phyloP scores from a whole-genome alignment of 2,329 filamentous ascomycete genomes.

The Blumeriella jaapii region DNA sequence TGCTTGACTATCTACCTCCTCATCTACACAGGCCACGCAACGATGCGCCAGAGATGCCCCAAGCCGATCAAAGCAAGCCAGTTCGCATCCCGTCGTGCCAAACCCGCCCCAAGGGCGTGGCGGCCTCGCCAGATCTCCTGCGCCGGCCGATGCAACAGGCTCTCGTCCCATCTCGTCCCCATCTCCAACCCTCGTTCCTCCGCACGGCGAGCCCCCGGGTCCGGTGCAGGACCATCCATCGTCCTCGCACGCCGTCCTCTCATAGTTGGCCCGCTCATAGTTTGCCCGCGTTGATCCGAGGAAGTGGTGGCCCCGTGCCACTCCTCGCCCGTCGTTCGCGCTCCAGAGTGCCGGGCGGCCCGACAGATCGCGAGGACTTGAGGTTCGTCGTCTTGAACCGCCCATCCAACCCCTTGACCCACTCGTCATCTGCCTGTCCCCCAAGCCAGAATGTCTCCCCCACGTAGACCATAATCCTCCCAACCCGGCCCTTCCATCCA shows the following conservation, averaged over 20 bases:
- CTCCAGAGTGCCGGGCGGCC: slow-evolving; percentile 29
- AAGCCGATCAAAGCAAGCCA: slow-evolving; percentile 1
- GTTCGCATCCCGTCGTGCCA: not conserved
- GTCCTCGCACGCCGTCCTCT: not conserved
- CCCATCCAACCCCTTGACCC: slow-evolving; percentile 52
- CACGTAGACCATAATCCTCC: slow-evolving; percentile 65
- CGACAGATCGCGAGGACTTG: too few relatives aligned
- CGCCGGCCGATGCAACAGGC: too few relatives aligned
- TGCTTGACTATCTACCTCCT: slow-evolving; percentile 6
- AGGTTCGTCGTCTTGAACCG: slow-evolving; percentile 41
- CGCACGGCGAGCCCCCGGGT: too few relatives aligned
- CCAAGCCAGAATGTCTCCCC: slow-evolving; percentile 75
- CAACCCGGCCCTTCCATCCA: slow-evolving; percentile 68
- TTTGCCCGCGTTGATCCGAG: slow-evolving; percentile 17
- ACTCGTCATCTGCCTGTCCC: slow-evolving; percentile 49
- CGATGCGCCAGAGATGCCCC: too few relatives aligned
- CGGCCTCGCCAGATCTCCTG: not conserved
- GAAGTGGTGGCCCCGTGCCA: slow-evolving; percentile 29
- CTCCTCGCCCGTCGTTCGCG: slow-evolving; percentile 34
- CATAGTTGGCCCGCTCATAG: slow-evolving; percentile 5
- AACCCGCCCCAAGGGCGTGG: slow-evolving; percentile 3
- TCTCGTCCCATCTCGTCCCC: not conserved
- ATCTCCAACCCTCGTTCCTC: too few relatives aligned
- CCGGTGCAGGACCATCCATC: too few relatives aligned
- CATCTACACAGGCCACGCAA: too few relatives aligned